These are phyloP conservation scores for Cordyceps farinosa DNA, from an alignment of 2,329 filamentous ascomycete genomes.

Conservation along the genomic window DNA sequence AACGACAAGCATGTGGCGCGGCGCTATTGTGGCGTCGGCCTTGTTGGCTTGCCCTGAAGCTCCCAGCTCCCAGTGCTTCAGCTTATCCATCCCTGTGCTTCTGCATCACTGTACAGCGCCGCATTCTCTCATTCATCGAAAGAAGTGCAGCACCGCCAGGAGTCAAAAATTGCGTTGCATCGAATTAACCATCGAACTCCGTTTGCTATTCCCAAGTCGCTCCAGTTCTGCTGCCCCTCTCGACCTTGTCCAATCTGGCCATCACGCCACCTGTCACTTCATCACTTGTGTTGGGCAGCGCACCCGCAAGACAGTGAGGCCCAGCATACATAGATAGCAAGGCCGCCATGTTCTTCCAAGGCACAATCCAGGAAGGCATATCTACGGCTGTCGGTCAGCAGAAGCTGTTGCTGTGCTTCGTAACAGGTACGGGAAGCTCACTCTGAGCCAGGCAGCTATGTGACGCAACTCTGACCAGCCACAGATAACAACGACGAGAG, in stretches of 20 bases:
- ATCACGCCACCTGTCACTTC: not conserved
- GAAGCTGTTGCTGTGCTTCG: slow-evolving; percentile 81
- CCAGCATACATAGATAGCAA: not conserved
- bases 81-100: not conserved
- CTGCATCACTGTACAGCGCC: not conserved
- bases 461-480: slow-evolving; percentile 13
- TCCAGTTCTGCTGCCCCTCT: not conserved
- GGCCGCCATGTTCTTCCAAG: slow-evolving; percentile 71
- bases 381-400: slow-evolving; percentile 66
- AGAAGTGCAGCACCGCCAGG: not conserved
- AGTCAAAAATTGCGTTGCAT: not conserved
- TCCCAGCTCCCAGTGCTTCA: not conserved
- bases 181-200: not conserved
- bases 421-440: slow-evolving; percentile 56
- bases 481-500: slow-evolving; percentile 69
- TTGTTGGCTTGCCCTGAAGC: not conserved
- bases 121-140: not conserved
- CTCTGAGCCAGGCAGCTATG: slow-evolving; percentile 20
- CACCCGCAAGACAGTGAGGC: not conserved
- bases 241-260: not conserved
- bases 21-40: slow-evolving; percentile 11
- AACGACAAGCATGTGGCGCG: not conserved
- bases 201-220: no score
- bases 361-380: slow-evolving; percentile 78
- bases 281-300: not conserved